Evolutionary conservation across 176 grass and related monocot genomes (phyloP).

Genomic region (Rhynchospora pubera): DNA sequence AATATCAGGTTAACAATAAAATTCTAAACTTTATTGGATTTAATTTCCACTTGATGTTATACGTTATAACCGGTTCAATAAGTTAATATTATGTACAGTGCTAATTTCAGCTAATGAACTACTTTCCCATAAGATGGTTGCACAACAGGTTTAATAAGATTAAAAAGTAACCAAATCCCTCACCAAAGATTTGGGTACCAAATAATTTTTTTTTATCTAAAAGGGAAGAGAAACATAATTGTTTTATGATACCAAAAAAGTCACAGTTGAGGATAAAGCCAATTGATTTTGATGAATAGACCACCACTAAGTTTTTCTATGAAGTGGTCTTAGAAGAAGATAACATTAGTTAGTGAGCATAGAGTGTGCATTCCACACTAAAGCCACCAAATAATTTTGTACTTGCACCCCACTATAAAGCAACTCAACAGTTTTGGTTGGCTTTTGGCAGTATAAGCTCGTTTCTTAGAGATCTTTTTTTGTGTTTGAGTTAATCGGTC

Average conservation of each 20-base stretch:
- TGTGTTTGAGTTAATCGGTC: neutral
- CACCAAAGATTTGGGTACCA: neutral
- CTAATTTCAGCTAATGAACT: neutral
- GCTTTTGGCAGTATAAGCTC: neutral
- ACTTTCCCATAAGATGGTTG: neutral
- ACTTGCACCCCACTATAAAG: constrained; percentile 8
- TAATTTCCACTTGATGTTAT: neutral
- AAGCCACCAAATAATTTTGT: constrained; percentile 3
- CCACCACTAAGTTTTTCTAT: constrained; percentile 4
- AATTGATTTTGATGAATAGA: constrained; percentile 25
- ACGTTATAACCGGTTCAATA: neutral
- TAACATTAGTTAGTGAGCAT: constrained; percentile 29
- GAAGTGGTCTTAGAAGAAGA: constrained; percentile 21
- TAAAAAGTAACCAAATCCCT: constrained; percentile 2
- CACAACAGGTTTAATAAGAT: neutral
- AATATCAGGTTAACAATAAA: neutral
- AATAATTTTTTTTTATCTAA: constrained; percentile 7
- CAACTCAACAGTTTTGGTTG: neutral
- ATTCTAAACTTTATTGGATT: neutral
- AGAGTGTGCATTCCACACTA: constrained; percentile 36
- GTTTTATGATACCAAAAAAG: neutral
- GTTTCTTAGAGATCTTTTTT: neutral
- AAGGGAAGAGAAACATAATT: neutral
- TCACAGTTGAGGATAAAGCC: neutral
- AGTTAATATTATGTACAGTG: neutral